phyloP scores from a whole-genome alignment of 2,329 filamentous ascomycete species.

The Colletotrichum theobromicola region DNA sequence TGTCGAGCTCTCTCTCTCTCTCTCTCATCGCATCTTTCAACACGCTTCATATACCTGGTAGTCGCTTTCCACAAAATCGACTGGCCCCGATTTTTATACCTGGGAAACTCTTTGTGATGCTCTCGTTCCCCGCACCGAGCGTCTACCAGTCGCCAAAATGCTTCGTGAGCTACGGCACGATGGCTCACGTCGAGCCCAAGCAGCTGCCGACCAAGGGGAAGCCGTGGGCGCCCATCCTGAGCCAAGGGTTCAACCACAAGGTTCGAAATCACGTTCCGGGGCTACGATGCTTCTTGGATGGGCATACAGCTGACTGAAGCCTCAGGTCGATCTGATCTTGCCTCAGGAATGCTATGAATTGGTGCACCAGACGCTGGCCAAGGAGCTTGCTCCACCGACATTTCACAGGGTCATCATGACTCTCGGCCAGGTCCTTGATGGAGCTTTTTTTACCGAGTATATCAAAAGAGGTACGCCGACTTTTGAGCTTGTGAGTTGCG shows the following conservation, averaged over 20 bases:
- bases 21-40: neutral
- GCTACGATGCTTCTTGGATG: neutral
- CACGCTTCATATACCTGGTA: neutral
- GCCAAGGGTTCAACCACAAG: conserved; percentile 72
- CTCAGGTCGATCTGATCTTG: conserved; percentile 72
- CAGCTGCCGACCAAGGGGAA: conserved; percentile 75
- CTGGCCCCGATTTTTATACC: neutral
- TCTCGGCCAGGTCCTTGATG: conserved; percentile 73
- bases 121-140: conserved; percentile 47
- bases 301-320: neutral
- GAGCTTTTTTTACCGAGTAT: conserved; percentile 82
- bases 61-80: neutral
- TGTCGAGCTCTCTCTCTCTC: neutral
- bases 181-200: conserved; percentile 73
- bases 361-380: conserved; percentile 57
- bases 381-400: conserved; percentile 35
- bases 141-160: conserved; percentile 70
- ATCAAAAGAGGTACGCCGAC: conserved; percentile 72
- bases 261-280: conserved; percentile 39
- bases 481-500: neutral
- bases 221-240: conserved; percentile 74
- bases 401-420: conserved; percentile 78
- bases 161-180: conserved; percentile 71
- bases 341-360: conserved; percentile 66
- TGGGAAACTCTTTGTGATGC: conserved; percentile 38